Evolutionary conservation across 345 rosid species (phyloP), one percentile per base, ranked within the genome.

Genomic region (Ceriops zippeliana): DNA sequence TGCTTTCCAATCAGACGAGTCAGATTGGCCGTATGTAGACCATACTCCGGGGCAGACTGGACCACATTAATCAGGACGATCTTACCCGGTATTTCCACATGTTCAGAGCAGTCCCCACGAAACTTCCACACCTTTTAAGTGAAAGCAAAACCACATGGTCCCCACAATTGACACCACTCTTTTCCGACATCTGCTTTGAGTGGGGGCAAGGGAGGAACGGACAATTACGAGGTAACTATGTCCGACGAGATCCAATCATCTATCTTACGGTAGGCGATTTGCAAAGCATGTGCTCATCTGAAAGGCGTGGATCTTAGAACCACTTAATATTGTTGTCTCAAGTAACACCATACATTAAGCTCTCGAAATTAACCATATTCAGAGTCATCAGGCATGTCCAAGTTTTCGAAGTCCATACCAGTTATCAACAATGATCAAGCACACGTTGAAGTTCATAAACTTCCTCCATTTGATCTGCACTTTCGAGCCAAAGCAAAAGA

Each of bases 51-150:
- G 61, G 65, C 9, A 31, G 69, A 46, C 20, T 73, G 86, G 82
- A 74, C 84, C 79, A 71, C 80, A 52, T 28, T 20, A 67, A 73
- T 42, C 61, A 73, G 69, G 58, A 66, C 61, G 62, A 70, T 34
- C 65, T 67, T 67, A 67, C 70, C 64, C 32, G 60, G 74, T 62
- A 73, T 71, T 65, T 52, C 68, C 57, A 66, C 64, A 67, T 57
- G 76, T 58, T 68, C 59, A 38, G 16, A 38, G 58, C 58, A 54
- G 28, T 3, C 28, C 28, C 58, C 28, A 54, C 58, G 28, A 54
- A 54, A 13, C 58, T 54, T 54, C 58, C 28, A 54, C 27, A n/a
- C 57, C 10, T 19, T 19, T 52, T 10, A 24, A n/a, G 57, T n/a
- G 57, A 52, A 22, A 52, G 57, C n/a, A 22, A n/a, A 52, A 52